These are phyloP conservation scores for Rhizophora mangle DNA, from an alignment of 345 rosid genomes.

Conservation along the genomic window DNA sequence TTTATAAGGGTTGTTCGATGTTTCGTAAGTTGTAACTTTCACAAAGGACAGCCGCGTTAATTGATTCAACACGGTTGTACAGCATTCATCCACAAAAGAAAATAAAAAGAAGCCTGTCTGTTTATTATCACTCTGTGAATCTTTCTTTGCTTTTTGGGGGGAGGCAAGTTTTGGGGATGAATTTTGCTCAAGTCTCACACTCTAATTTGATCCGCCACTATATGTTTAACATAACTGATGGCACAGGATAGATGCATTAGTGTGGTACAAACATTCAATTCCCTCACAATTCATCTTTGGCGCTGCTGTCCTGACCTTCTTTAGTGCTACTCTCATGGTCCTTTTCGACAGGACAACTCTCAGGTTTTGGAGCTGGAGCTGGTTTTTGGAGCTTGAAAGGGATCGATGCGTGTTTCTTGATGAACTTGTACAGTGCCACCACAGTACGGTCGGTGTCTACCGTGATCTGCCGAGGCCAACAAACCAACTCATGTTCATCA, in stretches of 20 bases:
- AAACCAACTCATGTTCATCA: background rate
- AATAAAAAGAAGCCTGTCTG: background rate
- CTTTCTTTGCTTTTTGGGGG: background rate
- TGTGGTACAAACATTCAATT: background rate
- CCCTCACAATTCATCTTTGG: slow-evolving; percentile 66
- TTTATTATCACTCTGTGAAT: background rate
- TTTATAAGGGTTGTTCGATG: no score
- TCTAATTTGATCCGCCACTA: slow-evolving; percentile 5
- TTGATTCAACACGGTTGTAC: no score
- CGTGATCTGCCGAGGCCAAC: slow-evolving; percentile 48
- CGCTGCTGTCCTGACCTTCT: slow-evolving; percentile 29
- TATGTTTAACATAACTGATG: slow-evolving; percentile 11
- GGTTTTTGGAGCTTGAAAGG: slow-evolving; percentile 96
- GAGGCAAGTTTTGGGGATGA: no score
- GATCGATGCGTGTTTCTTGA: slow-evolving; percentile 81
- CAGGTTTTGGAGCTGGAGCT: slow-evolving; percentile 37
- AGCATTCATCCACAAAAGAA: no score
- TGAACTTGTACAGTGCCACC: slow-evolving; percentile 85
- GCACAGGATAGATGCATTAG: slow-evolving; percentile 15
- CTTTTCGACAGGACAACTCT: slow-evolving; percentile 13
- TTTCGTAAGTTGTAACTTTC: no score
- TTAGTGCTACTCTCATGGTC: slow-evolving; percentile 12
- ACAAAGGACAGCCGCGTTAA: no score
- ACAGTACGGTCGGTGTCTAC: slow-evolving; percentile 92
- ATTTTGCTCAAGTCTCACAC: background rate